These are phyloP conservation scores for Dendrobium chrysotoxum DNA, from an alignment of 106 monocot species.

Conservation along the genomic window DNA sequence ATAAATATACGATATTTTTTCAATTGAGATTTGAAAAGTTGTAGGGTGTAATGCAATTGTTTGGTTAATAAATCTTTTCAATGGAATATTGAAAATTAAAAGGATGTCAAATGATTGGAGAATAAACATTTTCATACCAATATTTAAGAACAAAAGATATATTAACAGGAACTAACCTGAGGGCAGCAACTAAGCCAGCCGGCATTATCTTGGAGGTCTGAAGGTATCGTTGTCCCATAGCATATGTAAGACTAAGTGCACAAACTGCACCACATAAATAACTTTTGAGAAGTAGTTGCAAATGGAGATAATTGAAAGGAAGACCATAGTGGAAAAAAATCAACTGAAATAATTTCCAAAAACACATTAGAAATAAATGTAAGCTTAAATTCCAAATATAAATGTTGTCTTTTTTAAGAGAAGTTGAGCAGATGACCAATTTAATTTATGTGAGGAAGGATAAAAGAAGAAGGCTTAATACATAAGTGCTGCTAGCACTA, in stretches of 20 bases:
- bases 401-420: not conserved
- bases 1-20: too few relatives aligned
- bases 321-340: not conserved
- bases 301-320: not conserved
- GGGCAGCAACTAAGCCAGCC: conserved; percentile 63
- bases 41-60: too few relatives aligned
- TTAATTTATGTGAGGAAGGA: not conserved
- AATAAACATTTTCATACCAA: too few relatives aligned
- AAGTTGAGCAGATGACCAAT: not conserved
- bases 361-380: not conserved
- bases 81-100: too few relatives aligned
- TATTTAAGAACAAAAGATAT: too few relatives aligned
- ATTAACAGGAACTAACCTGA: conserved; percentile 46
- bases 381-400: not conserved
- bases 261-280: conserved; percentile 50
- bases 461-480: not conserved
- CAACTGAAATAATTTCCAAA: not conserved
- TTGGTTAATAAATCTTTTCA: too few relatives aligned
- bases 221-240: conserved; percentile 85
- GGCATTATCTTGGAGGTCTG: conserved; percentile 87
- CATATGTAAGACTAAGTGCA: conserved; percentile 49
- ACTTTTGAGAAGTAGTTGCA: not conserved
- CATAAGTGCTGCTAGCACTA: not conserved
- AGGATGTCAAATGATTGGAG: too few relatives aligned
- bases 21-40: too few relatives aligned